Evolutionary conservation across 2,329 filamentous ascomycete species (phyloP), one percentile per base, ranked within the genome.

Genomic region (Fusarium xylarioides): DNA sequence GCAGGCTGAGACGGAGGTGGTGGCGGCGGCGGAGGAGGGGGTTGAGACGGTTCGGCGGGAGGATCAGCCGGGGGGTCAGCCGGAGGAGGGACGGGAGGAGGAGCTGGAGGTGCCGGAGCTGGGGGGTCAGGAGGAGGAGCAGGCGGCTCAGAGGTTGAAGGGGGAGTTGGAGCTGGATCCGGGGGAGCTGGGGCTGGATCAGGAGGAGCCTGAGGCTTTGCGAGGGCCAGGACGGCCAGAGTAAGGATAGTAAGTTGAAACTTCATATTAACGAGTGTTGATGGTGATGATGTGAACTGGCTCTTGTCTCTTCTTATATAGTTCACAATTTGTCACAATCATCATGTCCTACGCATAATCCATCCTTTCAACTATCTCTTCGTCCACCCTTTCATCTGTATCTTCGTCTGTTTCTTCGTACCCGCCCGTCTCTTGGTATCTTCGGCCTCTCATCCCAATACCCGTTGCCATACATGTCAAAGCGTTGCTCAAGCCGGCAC

Each of bases 241-340:
- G 66, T 58, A 21, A 78, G 40, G 23, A 79, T 42, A 15, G 65
- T 55, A 6, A 77, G 38, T 28, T 74, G 47, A n/a, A 77, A 28
- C 66, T 77, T 80, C 80, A 82, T 81, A 32, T 34, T 74, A 49
- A 54, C 44, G 42, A 63, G 53, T 42, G 56, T 60, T 53, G 61
- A 34, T 38, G 58, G 42, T 44, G 56, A 30, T 54, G 43, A 38
- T 49, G 6, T 50, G n/a, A 37, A 28, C 26, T 52, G 15, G 12
- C 18, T 16, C 3, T 12, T 23, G 32, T 5, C 43, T 37, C 16
- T 40, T 54, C 65, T 68, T 68, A 63, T 68, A 55, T 37, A 28
- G 10, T 15, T 28, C 7, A n/a, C n/a, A n/a, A n/a, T n/a, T 23
- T 19, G 30, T n/a, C 37, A 16, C 10, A 26, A 11, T 21, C 8